phyloP scores from a whole-genome alignment of 23 red algal species.

The Chondrus crispus region DNA sequence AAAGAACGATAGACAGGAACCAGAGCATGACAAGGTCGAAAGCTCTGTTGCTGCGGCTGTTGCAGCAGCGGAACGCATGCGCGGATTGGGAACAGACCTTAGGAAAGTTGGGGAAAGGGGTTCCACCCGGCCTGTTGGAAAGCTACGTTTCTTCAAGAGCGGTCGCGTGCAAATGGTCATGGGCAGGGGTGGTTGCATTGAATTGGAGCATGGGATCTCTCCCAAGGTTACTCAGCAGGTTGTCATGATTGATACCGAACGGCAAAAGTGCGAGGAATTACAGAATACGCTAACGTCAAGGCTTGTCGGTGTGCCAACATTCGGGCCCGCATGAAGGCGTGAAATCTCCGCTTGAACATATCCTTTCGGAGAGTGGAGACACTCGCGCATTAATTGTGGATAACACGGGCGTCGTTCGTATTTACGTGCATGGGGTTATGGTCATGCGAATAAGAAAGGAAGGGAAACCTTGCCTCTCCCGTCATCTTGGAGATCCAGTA shows the following conservation, averaged over 20 bases:
- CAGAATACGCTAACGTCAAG: constrained; percentile 12
- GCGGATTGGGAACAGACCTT: constrained; percentile 46
- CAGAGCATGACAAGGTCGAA: neutral
- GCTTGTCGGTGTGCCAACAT: constrained; percentile 27
- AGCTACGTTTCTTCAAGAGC: constrained; percentile 57
- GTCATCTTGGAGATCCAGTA: no score
- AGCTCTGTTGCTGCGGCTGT: constrained; percentile 39
- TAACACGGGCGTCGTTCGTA: no score
- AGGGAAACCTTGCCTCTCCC: no score
- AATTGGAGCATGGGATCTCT: constrained; percentile 30
- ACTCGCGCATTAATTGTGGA: no score
- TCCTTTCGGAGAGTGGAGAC: no score
- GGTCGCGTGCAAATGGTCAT: constrained; percentile 46
- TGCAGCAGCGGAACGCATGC: constrained; percentile 32
- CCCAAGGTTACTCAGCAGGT: constrained; percentile 55
- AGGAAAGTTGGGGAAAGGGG: constrained; percentile 40
- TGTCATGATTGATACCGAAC: constrained; percentile 9
- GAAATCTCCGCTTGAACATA: no score
- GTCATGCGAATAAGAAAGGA: no score
- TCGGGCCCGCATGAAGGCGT: neutral
- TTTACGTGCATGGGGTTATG: no score
- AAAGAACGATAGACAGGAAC: constrained; percentile 12
- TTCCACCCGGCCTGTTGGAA: constrained; percentile 6
- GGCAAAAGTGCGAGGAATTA: constrained; percentile 46
- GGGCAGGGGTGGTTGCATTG: constrained; percentile 12